Percentiles rank a stretch among this genome's conserved stretches.
Evolutionary conservation across 208 protist species (phyloP).

Genomic region (Zelonia costaricensis): DNA sequence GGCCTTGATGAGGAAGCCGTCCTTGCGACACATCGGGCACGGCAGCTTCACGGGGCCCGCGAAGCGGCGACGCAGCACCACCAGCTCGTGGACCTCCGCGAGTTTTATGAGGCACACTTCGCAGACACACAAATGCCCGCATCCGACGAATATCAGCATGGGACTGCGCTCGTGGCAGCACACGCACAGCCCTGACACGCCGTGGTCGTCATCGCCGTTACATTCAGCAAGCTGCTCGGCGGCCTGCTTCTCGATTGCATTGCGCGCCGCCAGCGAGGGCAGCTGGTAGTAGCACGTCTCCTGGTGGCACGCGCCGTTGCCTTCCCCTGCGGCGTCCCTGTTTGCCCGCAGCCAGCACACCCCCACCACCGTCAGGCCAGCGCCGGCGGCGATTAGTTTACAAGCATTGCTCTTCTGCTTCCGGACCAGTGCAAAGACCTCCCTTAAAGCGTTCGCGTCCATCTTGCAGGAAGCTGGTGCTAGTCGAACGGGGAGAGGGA

Average conservation of each 20-base stretch:
- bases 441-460: too few relatives aligned
- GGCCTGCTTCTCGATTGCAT: too few relatives aligned
- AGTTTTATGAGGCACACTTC: slow-evolving; percentile 23
- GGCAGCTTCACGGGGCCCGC: slow-evolving; percentile 13
- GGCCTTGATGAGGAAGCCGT: slow-evolving; percentile 16
- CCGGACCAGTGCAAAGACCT: too few relatives aligned
- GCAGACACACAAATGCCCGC: slow-evolving; percentile 32
- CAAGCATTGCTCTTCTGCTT: too few relatives aligned
- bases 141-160: slow-evolving; percentile 25
- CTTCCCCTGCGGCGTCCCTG: background rate
- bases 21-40: slow-evolving; percentile 26
- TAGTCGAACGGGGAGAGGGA: too few relatives aligned
- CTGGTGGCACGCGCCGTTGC: background rate
- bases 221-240: too few relatives aligned
- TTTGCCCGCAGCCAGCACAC: too few relatives aligned
- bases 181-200: slow-evolving; percentile 22
- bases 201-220: too few relatives aligned
- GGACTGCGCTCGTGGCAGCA: slow-evolving; percentile 5
- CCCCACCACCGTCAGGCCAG: too few relatives aligned
- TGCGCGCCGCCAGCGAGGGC: too few relatives aligned
- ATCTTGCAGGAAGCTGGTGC: too few relatives aligned
- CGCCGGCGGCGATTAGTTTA: too few relatives aligned
- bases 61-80: background rate
- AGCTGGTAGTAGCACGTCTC: slow-evolving; percentile 1
- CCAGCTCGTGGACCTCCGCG: background rate